Percentiles rank a stretch among this genome's conserved stretches.
These are phyloP conservation scores for Ganoderma boninense DNA, from an alignment of 1,284 basidiomycete species.

Conservation along the genomic window DNA sequence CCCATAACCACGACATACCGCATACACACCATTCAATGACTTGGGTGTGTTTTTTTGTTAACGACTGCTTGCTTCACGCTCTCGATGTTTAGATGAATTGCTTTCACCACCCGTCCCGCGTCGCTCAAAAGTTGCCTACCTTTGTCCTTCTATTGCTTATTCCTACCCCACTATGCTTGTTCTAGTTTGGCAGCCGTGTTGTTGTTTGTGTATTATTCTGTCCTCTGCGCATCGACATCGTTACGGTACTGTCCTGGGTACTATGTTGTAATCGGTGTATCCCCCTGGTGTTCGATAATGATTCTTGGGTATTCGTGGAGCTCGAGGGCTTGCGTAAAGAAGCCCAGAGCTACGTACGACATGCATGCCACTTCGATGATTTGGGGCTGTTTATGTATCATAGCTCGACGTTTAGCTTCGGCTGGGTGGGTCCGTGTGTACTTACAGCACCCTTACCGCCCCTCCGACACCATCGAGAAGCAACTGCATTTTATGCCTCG, in stretches of 20 bases:
- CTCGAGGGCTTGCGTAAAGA: background rate
- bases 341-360: background rate
- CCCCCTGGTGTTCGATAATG: background rate
- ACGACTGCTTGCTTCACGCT: background rate
- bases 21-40: too few relatives aligned
- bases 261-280: background rate
- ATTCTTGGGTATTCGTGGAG: background rate
- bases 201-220: background rate
- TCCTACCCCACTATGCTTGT: background rate
- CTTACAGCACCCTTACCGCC: too few relatives aligned
- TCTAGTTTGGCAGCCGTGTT: background rate
- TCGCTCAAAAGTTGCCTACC: conserved; percentile 1
- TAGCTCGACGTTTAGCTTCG: too few relatives aligned
- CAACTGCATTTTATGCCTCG: too few relatives aligned
- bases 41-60: background rate
- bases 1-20: too few relatives aligned
- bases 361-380: background rate
- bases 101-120: background rate
- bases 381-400: too few relatives aligned
- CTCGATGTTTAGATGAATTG: background rate
- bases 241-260: background rate
- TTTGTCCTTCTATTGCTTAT: background rate
- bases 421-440: too few relatives aligned
- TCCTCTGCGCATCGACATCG: background rate
- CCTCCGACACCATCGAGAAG: too few relatives aligned